These are phyloP conservation scores for Mollisiaceae sp. DNA, from an alignment of 2,329 filamentous ascomycete species.

Conservation along the genomic window DNA sequence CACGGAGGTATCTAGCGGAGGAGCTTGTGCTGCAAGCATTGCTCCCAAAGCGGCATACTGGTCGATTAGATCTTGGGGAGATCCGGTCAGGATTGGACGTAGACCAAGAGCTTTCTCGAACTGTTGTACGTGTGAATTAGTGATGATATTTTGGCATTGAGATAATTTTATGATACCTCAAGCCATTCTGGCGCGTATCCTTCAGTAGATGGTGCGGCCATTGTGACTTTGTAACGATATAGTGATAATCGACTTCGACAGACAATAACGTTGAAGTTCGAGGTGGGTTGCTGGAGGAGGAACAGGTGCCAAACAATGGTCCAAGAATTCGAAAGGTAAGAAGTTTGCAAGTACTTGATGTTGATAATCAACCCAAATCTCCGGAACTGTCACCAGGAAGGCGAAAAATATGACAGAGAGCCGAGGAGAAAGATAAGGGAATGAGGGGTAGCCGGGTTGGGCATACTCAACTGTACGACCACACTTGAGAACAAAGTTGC, in stretches of 20 bases:
- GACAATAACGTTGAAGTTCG: neutral
- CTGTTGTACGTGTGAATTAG: conserved; percentile 20
- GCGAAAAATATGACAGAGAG: neutral
- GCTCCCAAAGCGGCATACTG: conserved; percentile 28
- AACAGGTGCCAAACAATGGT: too few relatives aligned
- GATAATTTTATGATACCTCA: conserved; percentile 24
- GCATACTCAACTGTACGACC: too few relatives aligned
- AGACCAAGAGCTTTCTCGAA: conserved; percentile 31
- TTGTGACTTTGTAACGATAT: neutral
- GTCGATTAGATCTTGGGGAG: conserved; percentile 23
- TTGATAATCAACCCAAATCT: too few relatives aligned
- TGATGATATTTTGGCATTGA: neutral
- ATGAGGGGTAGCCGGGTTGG: neutral
- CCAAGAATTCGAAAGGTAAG: too few relatives aligned
- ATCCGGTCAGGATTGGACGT: conserved; percentile 30
- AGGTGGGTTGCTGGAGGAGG: neutral
- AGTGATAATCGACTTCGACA: neutral
- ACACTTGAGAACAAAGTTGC: neutral
- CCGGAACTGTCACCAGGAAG: neutral
- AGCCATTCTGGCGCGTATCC: conserved; percentile 35
- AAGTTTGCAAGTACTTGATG: neutral
- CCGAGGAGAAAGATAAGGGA: neutral
- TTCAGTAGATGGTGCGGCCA: conserved; percentile 24
- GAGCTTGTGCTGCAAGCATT: conserved; percentile 24
- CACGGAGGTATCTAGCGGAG: conserved; percentile 28